phyloP scores from a whole-genome alignment of 495 filamentous ascomycete genomes.

The Lepraria neglecta region DNA sequence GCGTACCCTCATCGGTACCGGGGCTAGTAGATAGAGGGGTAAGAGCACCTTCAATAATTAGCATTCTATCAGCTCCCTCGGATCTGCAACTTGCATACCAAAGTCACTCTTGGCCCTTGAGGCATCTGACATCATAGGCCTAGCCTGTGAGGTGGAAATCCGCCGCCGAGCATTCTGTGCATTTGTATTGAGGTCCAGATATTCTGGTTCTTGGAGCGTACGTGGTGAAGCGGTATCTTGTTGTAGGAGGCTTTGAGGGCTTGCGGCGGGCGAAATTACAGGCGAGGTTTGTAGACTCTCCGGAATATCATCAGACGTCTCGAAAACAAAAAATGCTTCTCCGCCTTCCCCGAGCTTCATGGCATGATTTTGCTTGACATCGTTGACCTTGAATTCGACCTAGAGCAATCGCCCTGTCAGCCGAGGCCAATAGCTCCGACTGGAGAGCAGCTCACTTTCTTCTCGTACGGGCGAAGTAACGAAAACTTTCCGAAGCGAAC shows the following conservation, averaged over 20 bases:
- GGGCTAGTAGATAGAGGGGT: constrained; percentile 61
- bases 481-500: constrained; percentile 99
- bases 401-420: constrained; percentile 31
- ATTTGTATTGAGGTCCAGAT: constrained; percentile 59
- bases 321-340: constrained; percentile 98
- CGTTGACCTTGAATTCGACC: constrained; percentile 95
- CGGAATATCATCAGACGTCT: constrained; percentile 83
- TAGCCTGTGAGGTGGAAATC: constrained; percentile 1
- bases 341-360: constrained; percentile 99
- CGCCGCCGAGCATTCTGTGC: constrained; percentile 9
- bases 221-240: constrained; percentile 49
- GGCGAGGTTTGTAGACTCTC: constrained; percentile 89
- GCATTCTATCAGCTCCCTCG: background rate
- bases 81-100: constrained; percentile 34
- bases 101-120: constrained; percentile 45
- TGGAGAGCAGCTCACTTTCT: constrained; percentile 58
- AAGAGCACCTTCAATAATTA: constrained; percentile 44
- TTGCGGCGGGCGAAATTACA: constrained; percentile 76
- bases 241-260: constrained; percentile 56
- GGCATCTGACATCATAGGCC: constrained; percentile 19
- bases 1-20: constrained; percentile 43
- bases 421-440: constrained; percentile 1
- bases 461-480: constrained; percentile 88
- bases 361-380: constrained; percentile 79
- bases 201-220: constrained; percentile 74